Conservation (phyloP, 176 grass and related monocot species). For the Hordeum marinum region DNA sequence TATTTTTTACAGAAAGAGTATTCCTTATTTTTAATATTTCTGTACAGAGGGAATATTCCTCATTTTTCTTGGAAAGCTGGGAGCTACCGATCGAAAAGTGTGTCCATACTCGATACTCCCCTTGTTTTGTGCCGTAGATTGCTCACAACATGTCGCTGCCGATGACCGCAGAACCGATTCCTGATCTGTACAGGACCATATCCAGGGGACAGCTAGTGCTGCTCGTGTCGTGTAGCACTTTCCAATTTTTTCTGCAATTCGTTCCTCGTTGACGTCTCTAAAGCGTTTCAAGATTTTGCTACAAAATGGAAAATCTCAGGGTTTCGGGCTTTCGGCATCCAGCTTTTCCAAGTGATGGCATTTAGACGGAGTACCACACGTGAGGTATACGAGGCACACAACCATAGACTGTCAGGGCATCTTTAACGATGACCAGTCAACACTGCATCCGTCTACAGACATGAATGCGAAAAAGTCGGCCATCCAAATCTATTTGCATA, state of each 20-base stretch:
- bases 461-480: too few relatives aligned
- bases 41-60: too few relatives aligned
- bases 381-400: too few relatives aligned
- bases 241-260: not conserved
- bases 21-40: too few relatives aligned
- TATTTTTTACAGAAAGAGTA: too few relatives aligned
- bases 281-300: not conserved
- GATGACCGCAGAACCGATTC: slow-evolving; percentile 16
- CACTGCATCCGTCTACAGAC: too few relatives aligned
- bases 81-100: not conserved
- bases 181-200: not conserved
- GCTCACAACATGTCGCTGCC: slow-evolving; percentile 1
- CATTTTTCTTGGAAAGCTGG: not conserved
- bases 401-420: too few relatives aligned
- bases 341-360: not conserved
- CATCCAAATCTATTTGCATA: too few relatives aligned
- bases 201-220: not conserved
- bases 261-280: not conserved
- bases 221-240: not conserved
- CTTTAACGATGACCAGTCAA: too few relatives aligned
- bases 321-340: not conserved
- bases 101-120: not conserved
- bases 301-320: not conserved
- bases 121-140: not conserved
- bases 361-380: not conserved